These are phyloP conservation scores for Plasmodium blacklocki DNA, from an alignment of 169 alveolate species.

Conservation along the genomic window DNA sequence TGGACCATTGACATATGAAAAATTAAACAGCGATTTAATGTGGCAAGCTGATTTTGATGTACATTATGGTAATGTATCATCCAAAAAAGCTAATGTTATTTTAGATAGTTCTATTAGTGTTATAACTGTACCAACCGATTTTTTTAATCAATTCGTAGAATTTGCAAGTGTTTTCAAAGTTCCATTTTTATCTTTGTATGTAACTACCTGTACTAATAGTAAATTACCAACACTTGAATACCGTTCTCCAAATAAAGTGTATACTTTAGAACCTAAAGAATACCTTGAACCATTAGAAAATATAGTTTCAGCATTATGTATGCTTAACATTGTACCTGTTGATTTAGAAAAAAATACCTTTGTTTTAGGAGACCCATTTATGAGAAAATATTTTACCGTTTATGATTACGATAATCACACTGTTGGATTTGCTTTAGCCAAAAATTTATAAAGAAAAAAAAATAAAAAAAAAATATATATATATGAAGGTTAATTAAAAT, in stretches of 20 bases:
- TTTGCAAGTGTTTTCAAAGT: slow-evolving; percentile 17
- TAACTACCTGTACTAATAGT: slow-evolving; percentile 8
- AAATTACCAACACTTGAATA: slow-evolving; percentile 30
- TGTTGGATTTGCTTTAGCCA: slow-evolving; percentile 58
- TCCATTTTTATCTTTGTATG: slow-evolving; percentile 33
- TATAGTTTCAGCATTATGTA: background rate
- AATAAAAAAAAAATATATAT: too few species aligned
- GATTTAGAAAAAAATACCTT: slow-evolving; percentile 17
- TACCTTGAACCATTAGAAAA: slow-evolving; percentile 20
- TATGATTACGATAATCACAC: slow-evolving; percentile 56
- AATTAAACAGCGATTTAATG: slow-evolving; percentile 32
- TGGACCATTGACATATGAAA: slow-evolving; percentile 27
- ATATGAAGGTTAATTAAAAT: too few species aligned
- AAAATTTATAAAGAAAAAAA: background rate
- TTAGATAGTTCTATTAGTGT: slow-evolving; percentile 53
- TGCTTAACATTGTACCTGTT: slow-evolving; percentile 2
- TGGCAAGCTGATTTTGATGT: slow-evolving; percentile 58
- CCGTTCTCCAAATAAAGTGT: background rate
- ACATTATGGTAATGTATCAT: slow-evolving; percentile 13
- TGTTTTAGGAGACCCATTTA: slow-evolving; percentile 71
- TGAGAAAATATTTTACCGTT: slow-evolving; percentile 73
- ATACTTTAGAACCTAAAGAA: slow-evolving; percentile 45
- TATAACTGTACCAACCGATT: slow-evolving; percentile 34
- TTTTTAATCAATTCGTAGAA: slow-evolving; percentile 17
- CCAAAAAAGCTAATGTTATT: slow-evolving; percentile 24